A percentile compares a stretch with the other conserved stretches of the same genome.
Evolutionary conservation across 768 basidiomycete species (phyloP).

Genomic region (Coprinopsis marcescibilis): DNA sequence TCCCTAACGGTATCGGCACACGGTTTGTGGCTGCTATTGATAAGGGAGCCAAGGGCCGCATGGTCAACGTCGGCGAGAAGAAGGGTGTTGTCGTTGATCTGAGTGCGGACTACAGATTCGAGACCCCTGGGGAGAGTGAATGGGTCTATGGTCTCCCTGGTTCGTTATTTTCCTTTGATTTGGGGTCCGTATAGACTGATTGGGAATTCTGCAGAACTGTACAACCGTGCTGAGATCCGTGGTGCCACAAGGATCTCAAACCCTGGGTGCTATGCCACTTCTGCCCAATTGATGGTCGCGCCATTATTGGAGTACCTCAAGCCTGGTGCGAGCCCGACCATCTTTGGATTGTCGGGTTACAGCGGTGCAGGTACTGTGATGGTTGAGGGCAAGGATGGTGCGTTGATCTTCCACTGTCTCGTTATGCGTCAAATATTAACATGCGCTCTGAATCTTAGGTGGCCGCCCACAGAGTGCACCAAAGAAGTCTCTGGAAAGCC

Average conservation of each 20-base stretch:
- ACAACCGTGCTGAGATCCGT: conserved; percentile 65
- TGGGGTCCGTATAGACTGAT: conserved; percentile 7
- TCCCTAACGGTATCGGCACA: conserved; percentile 96
- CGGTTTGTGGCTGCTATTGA: conserved; percentile 96
- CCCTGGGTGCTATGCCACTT: conserved; percentile 96
- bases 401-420: conserved; percentile 14
- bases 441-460: too few species aligned
- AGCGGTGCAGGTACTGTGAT: conserved; percentile 90
- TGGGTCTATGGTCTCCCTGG: conserved; percentile 99
- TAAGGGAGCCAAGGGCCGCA: conserved; percentile 56
- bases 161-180: conserved; percentile 43
- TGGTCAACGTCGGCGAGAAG: conserved; percentile 34
- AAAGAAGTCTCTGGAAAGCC: conserved; percentile 73
- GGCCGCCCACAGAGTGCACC: conserved; percentile 58
- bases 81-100: conserved; percentile 87
- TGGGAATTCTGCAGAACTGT: conserved; percentile 72
- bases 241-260: conserved; percentile 85
- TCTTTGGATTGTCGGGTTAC: conserved; percentile 92
- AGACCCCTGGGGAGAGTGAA: conserved; percentile 41
- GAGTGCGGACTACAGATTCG: conserved; percentile 93
- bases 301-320: conserved; percentile 65
- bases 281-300: conserved; percentile 85
- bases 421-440: neutral
- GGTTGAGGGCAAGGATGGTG: conserved; percentile 60
- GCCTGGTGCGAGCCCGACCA: conserved; percentile 59